Evolutionary conservation across 805 yeast species (phyloP).

Genomic region (Wickerhamiella spandovensis): DNA sequence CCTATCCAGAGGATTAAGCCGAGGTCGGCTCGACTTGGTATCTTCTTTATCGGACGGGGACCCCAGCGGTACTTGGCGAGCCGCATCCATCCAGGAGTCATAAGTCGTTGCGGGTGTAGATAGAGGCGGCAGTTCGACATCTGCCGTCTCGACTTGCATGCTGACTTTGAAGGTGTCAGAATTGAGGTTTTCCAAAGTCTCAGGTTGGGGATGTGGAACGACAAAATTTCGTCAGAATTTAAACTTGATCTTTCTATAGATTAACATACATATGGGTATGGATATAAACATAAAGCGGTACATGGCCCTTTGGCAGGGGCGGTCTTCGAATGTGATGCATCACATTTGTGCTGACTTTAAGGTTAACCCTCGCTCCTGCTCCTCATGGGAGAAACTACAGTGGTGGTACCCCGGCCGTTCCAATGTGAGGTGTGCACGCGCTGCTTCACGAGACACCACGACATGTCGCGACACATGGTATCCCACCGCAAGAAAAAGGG

Average conservation of each 20-base stretch:
- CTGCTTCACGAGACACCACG: background rate
- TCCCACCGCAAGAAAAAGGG: background rate
- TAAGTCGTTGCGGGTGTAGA: background rate
- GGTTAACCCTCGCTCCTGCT: too few relatives aligned
- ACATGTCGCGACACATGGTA: background rate
- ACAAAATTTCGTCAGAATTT: too few relatives aligned
- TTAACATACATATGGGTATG: too few relatives aligned
- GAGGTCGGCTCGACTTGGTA: constrained; percentile 1
- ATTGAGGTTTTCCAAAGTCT: too few relatives aligned
- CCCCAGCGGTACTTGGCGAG: background rate
- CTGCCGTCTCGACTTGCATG: background rate
- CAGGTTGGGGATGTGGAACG: too few relatives aligned
- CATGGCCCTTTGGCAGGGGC: too few relatives aligned
- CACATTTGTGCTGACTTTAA: background rate
- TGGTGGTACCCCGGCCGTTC: background rate
- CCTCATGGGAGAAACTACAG: background rate
- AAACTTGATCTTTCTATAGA: too few relatives aligned
- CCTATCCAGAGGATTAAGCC: constrained; percentile 10
- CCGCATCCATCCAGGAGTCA: background rate
- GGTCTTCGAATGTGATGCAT: background rate
- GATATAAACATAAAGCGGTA: too few relatives aligned
- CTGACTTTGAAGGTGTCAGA: background rate
- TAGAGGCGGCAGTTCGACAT: background rate
- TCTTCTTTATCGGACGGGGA: background rate
- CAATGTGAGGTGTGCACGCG: background rate